Evolutionary conservation across 2,329 filamentous ascomycete species (phyloP).

Genomic region (Tricladium varicosporioides): DNA sequence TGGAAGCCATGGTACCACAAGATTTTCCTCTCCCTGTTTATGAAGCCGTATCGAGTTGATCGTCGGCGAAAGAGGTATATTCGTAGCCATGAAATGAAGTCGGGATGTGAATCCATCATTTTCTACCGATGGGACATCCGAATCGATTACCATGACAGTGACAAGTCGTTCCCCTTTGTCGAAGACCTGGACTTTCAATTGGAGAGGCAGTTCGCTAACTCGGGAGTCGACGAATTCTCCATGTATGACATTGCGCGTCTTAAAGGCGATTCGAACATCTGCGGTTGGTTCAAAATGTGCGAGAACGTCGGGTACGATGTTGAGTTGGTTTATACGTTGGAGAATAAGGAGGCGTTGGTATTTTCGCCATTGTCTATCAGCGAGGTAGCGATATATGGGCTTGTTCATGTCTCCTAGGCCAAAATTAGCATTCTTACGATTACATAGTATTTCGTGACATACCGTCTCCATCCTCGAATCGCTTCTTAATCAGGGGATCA

Average conservation of each 20-base stretch:
- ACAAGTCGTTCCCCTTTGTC: slow-evolving; percentile 78
- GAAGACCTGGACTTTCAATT: slow-evolving; percentile 81
- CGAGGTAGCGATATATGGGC: slow-evolving; percentile 90
- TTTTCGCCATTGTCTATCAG: slow-evolving; percentile 81
- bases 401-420: slow-evolving; percentile 85
- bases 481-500: slow-evolving; percentile 88
- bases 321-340: slow-evolving; percentile 85
- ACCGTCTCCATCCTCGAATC: slow-evolving; percentile 91
- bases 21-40: slow-evolving; percentile 59
- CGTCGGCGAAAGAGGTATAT: slow-evolving; percentile 63
- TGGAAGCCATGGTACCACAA: slow-evolving; percentile 78
- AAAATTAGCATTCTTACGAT: slow-evolving; percentile 23
- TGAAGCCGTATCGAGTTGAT: slow-evolving; percentile 63
- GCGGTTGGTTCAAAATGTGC: slow-evolving; percentile 74
- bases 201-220: slow-evolving; percentile 70
- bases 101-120: slow-evolving; percentile 74
- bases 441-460: slow-evolving; percentile 33
- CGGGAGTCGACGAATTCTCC: slow-evolving; percentile 76
- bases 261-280: slow-evolving; percentile 81
- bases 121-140: slow-evolving; percentile 81
- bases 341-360: slow-evolving; percentile 76
- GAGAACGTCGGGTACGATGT: slow-evolving; percentile 84
- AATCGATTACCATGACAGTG: slow-evolving; percentile 81
- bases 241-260: slow-evolving; percentile 64
- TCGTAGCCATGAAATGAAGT: slow-evolving; percentile 83